Evolutionary conservation across 1,139 yeast species (phyloP).

Genomic region (Diutina mesorugosa): DNA sequence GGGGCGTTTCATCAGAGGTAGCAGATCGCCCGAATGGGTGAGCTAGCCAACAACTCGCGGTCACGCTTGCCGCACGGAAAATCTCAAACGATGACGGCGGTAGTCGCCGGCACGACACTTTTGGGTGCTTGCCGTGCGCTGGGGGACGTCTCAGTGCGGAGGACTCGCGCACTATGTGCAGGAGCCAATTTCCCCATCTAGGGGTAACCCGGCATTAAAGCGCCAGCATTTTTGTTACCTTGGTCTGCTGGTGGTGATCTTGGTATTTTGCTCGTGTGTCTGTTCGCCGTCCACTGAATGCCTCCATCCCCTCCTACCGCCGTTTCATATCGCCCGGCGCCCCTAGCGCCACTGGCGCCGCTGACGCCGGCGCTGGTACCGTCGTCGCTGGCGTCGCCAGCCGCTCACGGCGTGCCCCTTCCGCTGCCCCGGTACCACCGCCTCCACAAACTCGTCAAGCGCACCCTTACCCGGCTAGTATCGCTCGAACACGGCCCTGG

Average conservation of each 20-base stretch:
- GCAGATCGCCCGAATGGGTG: background rate
- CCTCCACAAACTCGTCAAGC: background rate
- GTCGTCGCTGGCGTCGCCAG: background rate
- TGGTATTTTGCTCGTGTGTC: background rate
- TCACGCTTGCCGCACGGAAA: background rate
- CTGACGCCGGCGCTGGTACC: background rate
- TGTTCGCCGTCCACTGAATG: background rate
- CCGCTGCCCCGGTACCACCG: constrained; percentile 2
- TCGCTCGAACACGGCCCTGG: background rate
- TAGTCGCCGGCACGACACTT: background rate
- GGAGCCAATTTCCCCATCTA: background rate
- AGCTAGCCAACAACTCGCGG: background rate
- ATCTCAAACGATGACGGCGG: background rate
- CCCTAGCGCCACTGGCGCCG: background rate
- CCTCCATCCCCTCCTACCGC: background rate
- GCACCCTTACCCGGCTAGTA: background rate
- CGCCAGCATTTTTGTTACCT: background rate
- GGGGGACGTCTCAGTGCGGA: background rate
- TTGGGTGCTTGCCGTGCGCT: background rate
- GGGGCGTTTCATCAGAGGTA: too few relatives aligned
- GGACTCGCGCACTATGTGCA: background rate
- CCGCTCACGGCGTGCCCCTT: background rate
- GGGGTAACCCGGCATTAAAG: background rate
- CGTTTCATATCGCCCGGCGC: background rate
- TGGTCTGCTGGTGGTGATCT: background rate